Conservation (phyloP, 2,329 filamentous ascomycete species). For the Exophiala aquamarina region DNA sequence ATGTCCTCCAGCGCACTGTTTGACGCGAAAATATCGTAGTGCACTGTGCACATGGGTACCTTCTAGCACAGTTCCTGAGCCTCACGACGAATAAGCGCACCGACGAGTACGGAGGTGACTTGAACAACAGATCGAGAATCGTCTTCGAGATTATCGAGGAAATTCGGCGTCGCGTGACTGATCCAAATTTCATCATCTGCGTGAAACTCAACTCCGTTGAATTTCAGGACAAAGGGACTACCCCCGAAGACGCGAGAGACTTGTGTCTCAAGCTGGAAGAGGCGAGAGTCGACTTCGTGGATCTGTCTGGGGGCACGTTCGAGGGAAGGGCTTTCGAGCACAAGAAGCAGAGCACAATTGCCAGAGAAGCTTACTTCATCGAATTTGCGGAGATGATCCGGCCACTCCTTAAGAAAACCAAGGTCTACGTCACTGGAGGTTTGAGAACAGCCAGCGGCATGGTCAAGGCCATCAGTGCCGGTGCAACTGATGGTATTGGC, state of each 20-base stretch:
- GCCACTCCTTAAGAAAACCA: slow-evolving; percentile 25
- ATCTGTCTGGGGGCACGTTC: slow-evolving; percentile 26
- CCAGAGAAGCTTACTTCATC: slow-evolving; percentile 26
- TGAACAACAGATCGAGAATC: slow-evolving; percentile 65
- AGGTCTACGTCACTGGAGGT: slow-evolving; percentile 26
- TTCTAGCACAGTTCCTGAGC: slow-evolving; percentile 31
- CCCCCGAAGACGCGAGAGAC: slow-evolving; percentile 21
- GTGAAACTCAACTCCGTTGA: slow-evolving; percentile 27
- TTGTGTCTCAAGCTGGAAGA: slow-evolving; percentile 24
- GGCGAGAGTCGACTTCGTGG: slow-evolving; percentile 25
- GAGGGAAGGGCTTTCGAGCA: slow-evolving; percentile 24
- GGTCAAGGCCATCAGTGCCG: slow-evolving; percentile 19
- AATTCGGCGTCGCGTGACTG: slow-evolving; percentile 29
- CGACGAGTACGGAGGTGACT: slow-evolving; percentile 47
- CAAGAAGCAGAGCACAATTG: slow-evolving; percentile 23
- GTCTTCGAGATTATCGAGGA: slow-evolving; percentile 50
- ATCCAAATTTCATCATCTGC: slow-evolving; percentile 23
- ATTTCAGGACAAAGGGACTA: slow-evolving; percentile 26
- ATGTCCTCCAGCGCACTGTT: not conserved
- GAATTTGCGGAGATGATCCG: slow-evolving; percentile 27
- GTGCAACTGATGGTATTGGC: slow-evolving; percentile 23
- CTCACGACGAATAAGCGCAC: slow-evolving; percentile 28
- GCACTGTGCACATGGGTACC: slow-evolving; percentile 31
- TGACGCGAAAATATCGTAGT: slow-evolving; percentile 10
- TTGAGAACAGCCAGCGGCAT: slow-evolving; percentile 22